Percentiles rank a stretch among this genome's conserved stretches.
These are phyloP conservation scores for Pouteria glomerata DNA, from an alignment of 148 eudicot species.

Conservation along the genomic window DNA sequence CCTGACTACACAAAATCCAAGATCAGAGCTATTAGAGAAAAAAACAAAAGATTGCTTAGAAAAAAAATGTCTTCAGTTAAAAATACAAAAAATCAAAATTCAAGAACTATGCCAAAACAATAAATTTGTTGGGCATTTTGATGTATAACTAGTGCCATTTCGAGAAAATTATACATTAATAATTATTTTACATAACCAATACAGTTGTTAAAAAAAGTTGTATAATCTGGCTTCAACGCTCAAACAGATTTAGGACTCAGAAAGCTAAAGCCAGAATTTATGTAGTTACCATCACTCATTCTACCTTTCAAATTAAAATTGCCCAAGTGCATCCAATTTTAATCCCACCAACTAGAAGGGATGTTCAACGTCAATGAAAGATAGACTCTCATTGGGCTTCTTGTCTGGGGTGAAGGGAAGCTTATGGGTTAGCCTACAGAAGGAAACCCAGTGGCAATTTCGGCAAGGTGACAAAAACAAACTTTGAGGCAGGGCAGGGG, in stretches of 20 bases:
- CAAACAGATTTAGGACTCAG: neutral
- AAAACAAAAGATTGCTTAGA: neutral
- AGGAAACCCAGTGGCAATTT: too few relatives aligned
- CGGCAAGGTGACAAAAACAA: too few relatives aligned
- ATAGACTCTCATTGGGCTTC: too few relatives aligned
- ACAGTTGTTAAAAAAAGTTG: neutral
- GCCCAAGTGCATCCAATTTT: neutral
- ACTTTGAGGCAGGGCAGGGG: too few relatives aligned
- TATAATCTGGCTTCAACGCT: neutral
- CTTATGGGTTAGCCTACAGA: too few relatives aligned
- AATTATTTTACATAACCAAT: neutral
- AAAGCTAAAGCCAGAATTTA: constrained; percentile 5
- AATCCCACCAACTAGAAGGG: too few relatives aligned
- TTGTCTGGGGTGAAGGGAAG: too few relatives aligned
- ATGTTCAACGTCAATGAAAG: too few relatives aligned
- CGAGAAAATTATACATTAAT: too few relatives aligned
- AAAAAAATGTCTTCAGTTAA: neutral
- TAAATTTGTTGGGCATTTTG: neutral
- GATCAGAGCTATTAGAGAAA: neutral
- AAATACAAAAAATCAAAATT: neutral
- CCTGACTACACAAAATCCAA: neutral
- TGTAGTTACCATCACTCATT: neutral
- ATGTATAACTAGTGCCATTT: neutral
- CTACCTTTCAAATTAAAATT: neutral
- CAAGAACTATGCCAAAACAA: neutral